Percentiles rank a stretch among this genome's conserved stretches.
These are phyloP conservation scores for Marasmius oreades DNA, from an alignment of 1,284 basidiomycete species.

Conservation along the genomic window DNA sequence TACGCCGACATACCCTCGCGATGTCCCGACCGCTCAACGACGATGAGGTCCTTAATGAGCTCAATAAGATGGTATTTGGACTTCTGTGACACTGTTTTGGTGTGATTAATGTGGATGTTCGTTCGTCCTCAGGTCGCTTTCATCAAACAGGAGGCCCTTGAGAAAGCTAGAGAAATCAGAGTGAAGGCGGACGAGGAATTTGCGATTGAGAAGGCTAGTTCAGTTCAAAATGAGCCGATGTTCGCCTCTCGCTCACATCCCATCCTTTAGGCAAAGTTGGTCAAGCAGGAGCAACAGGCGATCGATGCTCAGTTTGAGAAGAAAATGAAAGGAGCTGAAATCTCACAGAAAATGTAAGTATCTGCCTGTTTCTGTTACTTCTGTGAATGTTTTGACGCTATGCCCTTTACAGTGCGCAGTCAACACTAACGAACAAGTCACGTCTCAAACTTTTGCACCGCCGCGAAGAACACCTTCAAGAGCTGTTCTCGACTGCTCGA, in stretches of 20 bases:
- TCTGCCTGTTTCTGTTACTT: constrained; percentile 3
- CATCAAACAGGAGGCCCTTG: constrained; percentile 94
- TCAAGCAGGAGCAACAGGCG: constrained; percentile 89
- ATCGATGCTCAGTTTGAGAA: constrained; percentile 93
- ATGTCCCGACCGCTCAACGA: constrained; percentile 86
- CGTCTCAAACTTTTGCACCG: constrained; percentile 89
- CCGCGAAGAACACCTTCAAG: constrained; percentile 90
- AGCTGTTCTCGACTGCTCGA: constrained; percentile 81
- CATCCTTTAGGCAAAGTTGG: constrained; percentile 82
- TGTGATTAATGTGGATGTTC: neutral
- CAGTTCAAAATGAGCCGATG: neutral
- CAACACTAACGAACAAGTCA: constrained; percentile 94
- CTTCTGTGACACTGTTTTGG: neutral
- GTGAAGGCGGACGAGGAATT: constrained; percentile 98
- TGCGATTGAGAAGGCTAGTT: constrained; percentile 86
- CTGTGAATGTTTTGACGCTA: constrained; percentile 4
- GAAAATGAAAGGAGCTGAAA: constrained; percentile 89
- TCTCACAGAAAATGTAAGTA: constrained; percentile 93
- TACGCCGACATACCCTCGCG: constrained; percentile 13
- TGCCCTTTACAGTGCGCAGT: constrained; percentile 71
- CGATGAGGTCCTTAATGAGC: constrained; percentile 93
- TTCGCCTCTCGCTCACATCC: neutral
- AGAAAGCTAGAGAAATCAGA: constrained; percentile 94
- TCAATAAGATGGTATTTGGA: constrained; percentile 94
- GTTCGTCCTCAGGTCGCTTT: constrained; percentile 74